Base-by-base conservation (phyloP, 169 alveolate genomes). In the Plasmodium knowlesi region DNA sequence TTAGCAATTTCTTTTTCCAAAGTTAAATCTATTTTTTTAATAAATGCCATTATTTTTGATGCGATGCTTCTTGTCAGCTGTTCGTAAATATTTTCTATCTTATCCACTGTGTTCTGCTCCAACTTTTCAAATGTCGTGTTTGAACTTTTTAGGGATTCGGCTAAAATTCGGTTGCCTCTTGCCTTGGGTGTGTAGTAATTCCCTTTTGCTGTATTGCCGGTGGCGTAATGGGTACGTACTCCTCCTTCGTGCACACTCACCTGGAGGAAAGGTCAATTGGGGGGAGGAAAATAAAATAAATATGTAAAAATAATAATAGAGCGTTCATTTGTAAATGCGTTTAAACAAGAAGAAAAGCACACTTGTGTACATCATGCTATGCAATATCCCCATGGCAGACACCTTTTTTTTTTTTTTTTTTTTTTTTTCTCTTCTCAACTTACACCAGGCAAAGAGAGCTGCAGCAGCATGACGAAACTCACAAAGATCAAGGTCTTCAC, bases 1-100 rank as follows among this genome's bases (percentile, higher is more conserved):
- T 19, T 73, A 32, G 32, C 9, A 32, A 85, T 73, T 73, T 85
- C 93, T 53, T 76, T 85, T 85, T 85, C 93, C 79, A 85, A 25
- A 30, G 50, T 25, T 50, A 74, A 32, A 74, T 76, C 84, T 2
- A 85, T 74, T 76, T 85, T 85, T 73, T 85, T 46, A n/a, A 85
- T 6, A 43, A 85, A 85, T 1, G 43, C 81, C 43, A 19, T 74
- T 19, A 85, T 76, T 67, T 85, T 72, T 10, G 93, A 6, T 14
- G 16, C 67, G 5, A 74, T 32, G 54, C 3, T 53, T 74, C 54
- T 54, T 16, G 70, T 85, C 70, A 73, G 54, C 22, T 16, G 16
- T 19, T 73, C 80, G 67, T 74, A 85, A 37, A 85, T 74, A 22
- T 85, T 43, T 50, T 85, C 93, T 30, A 85, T 46, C 43, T 85